These are phyloP conservation scores for Asterionellopsis glacialis DNA, from an alignment of 108 stramenopile species.

Conservation along the genomic window DNA sequence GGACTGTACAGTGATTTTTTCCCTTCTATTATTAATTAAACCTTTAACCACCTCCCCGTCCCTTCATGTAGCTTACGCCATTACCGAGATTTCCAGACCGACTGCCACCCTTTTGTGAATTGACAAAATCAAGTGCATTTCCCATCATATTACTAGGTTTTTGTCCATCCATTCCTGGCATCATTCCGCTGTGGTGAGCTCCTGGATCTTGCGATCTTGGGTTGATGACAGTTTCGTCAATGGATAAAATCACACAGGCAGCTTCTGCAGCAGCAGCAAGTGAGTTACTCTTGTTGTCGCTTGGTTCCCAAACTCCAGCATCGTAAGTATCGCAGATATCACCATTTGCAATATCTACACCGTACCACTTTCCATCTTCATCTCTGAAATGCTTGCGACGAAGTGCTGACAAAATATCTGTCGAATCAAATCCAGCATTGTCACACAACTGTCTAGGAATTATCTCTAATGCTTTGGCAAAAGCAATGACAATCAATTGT, in stretches of 20 bases:
- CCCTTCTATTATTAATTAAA: too few species aligned
- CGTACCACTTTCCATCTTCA: conserved; percentile 88
- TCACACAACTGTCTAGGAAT: conserved; percentile 96
- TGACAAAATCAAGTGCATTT: conserved; percentile 83
- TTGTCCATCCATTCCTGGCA: conserved; percentile 40
- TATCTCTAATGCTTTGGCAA: conserved; percentile 94
- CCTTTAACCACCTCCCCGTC: conserved; percentile 48
- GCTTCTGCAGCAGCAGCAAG: conserved; percentile 94
- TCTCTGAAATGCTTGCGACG: conserved; percentile 88
- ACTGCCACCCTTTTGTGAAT: conserved; percentile 68
- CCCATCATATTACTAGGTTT: conserved; percentile 80
- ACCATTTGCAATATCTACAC: conserved; percentile 93
- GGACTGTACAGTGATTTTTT: too few species aligned
- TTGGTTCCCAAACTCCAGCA: conserved; percentile 97
- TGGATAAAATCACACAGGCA: conserved; percentile 94
- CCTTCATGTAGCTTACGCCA: conserved; percentile 86
- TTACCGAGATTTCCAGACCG: conserved; percentile 74
- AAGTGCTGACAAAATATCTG: conserved; percentile 93
- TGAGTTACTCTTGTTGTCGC: conserved; percentile 93
- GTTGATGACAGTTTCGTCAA: conserved; percentile 99
- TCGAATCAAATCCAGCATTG: conserved; percentile 97
- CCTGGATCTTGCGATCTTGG: conserved; percentile 89
- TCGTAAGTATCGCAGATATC: conserved; percentile 95
- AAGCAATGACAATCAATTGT: conserved; percentile 89
- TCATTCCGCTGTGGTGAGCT: conserved; percentile 61